A percentile compares a stretch with the other conserved stretches of the same genome.
Evolutionary conservation across 768 basidiomycete species (phyloP).

Genomic region (Tylopilus felleus): DNA sequence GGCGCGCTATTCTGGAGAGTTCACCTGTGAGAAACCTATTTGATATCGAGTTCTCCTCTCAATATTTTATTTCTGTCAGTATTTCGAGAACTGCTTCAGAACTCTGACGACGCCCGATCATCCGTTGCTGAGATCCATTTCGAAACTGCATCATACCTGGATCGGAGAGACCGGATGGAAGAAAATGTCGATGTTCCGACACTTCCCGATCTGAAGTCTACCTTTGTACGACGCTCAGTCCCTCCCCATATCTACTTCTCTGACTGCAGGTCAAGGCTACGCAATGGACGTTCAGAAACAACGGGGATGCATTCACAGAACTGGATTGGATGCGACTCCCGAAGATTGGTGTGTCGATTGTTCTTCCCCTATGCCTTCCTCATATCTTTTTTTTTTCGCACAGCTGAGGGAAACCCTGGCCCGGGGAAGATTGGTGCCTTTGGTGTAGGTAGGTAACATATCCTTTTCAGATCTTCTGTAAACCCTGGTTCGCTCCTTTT

Average conservation of each 20-base stretch:
- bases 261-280: background rate
- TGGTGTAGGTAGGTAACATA: background rate
- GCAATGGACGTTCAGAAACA: background rate
- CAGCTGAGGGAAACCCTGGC: background rate
- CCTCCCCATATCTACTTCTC: too few species aligned
- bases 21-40: background rate
- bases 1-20: background rate
- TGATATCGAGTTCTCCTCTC: too few species aligned
- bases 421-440: background rate
- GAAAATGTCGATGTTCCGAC: constrained; percentile 9
- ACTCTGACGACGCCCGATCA: background rate
- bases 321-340: background rate
- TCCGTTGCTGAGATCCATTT: background rate
- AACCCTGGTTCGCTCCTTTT: too few species aligned
- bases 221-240: constrained; percentile 15
- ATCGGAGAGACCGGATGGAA: constrained; percentile 20
- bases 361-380: background rate
- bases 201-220: constrained; percentile 65
- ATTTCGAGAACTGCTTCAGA: background rate
- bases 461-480: background rate
- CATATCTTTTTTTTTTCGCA: too few species aligned
- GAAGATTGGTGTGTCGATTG: background rate
- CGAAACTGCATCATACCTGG: constrained; percentile 56
- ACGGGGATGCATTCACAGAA: constrained; percentile 29
- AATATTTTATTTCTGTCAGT: too few species aligned